phyloP scores from a whole-genome alignment of 2,329 filamentous ascomycete species.

The Pestalotiopsis sp. region DNA sequence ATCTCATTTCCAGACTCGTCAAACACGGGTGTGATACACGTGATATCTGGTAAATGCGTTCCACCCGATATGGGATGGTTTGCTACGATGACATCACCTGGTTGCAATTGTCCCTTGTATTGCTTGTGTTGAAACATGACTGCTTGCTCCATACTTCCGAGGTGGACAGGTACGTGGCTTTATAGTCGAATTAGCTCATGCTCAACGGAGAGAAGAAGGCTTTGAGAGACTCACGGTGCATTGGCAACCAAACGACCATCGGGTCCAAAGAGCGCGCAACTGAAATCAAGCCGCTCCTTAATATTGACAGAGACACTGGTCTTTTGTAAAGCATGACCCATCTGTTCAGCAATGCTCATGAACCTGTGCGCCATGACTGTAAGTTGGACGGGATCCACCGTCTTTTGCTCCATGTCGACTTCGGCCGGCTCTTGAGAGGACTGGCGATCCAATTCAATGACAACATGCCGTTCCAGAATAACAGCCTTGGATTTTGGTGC shows the following conservation, averaged over 20 bases:
- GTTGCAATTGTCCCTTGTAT: slow-evolving; percentile 65
- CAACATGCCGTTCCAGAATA: slow-evolving; percentile 36
- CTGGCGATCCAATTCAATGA: slow-evolving; percentile 40
- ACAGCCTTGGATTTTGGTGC: slow-evolving; percentile 41
- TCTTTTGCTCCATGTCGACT: slow-evolving; percentile 38
- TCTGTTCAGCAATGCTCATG: slow-evolving; percentile 84
- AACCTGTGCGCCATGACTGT: slow-evolving; percentile 80
- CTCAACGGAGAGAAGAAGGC: background rate
- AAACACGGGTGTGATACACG: slow-evolving; percentile 16
- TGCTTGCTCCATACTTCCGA: slow-evolving; percentile 79
- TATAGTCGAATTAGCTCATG: background rate
- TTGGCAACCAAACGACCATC: slow-evolving; percentile 75
- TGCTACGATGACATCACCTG: slow-evolving; percentile 25
- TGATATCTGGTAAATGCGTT: slow-evolving; percentile 27
- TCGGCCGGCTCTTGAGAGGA: slow-evolving; percentile 61
- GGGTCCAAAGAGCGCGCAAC: slow-evolving; percentile 76
- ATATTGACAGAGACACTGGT: slow-evolving; percentile 79
- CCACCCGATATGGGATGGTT: slow-evolving; percentile 27
- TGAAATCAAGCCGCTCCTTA: slow-evolving; percentile 81
- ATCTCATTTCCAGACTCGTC: slow-evolving; percentile 5
- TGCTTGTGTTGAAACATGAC: slow-evolving; percentile 70
- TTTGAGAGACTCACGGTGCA: slow-evolving; percentile 48
- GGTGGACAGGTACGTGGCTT: slow-evolving; percentile 70
- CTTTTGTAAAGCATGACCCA: slow-evolving; percentile 80
- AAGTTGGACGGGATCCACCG: slow-evolving; percentile 72